Base-by-base conservation (phyloP, 352 stramenopile species). In the Phytophthora sojae region DNA sequence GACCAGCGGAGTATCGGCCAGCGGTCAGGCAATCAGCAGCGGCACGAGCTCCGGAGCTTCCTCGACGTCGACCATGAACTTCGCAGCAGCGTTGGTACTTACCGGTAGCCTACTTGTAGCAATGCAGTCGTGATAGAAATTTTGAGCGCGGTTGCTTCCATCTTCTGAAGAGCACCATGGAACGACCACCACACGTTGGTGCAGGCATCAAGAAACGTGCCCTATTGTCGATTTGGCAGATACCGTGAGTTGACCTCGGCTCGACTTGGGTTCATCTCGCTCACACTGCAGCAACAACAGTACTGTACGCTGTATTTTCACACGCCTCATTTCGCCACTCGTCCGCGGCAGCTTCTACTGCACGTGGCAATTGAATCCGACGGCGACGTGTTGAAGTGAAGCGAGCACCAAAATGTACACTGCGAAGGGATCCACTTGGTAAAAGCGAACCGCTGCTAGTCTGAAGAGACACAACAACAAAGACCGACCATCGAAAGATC, bases 151-250 rank as follows among this genome's bases (percentile, higher is more conserved):
- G 45, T 19, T 32, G 29, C 45, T 23, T 52, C n/a, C 45, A 19
- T 19, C 45, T 52, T 21, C 21, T 52, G 15, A 25, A 52, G 19
- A 23, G 19, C 44, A 25, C 19, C 14, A 19, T n/a, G 39, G 17
- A n/a, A n/a, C 12, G 29, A 32, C 29, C 5, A 52, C 45, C 45
- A 52, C 45, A 47, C 39, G 17, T 47, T 47, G 29, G 29, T 0
- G 39, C 11, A 7, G 39, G 21, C 52, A 58, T 47, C 29, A n/a
- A 58, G 52, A 58, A 58, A 58, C 26, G 52, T 58, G 29, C 52
- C 12, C 52, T 37, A 57, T 50, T 67, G 61, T 67, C 61, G 61
- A 67, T 21, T 61, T 67, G 61, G 37, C 51, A 59, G 54, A 17
- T 23, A 25, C 49, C 39, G 5, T 11, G 29, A 32, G 3, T 32